Evolutionary conservation across 2,329 filamentous ascomycete genomes (phyloP).

Genomic region (Pyrenochaeta sp.): DNA sequence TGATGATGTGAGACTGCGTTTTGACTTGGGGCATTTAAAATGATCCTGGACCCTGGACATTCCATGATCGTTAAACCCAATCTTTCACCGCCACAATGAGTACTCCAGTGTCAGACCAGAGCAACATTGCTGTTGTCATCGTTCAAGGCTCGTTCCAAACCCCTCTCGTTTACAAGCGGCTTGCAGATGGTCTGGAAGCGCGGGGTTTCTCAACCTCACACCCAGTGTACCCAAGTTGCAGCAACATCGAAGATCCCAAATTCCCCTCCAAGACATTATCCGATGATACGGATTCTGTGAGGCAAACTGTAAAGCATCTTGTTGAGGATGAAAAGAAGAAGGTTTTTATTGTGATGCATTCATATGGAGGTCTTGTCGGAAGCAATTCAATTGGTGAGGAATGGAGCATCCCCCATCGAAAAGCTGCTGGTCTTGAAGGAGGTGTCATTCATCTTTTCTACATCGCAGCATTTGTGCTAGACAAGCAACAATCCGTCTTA

Average conservation of each 20-base stretch:
- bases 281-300: conserved; percentile 16
- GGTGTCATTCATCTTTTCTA: conserved; percentile 7
- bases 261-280: conserved; percentile 13
- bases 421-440: neutral
- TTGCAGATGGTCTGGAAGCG: conserved; percentile 18
- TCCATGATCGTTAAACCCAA: neutral
- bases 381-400: conserved; percentile 28
- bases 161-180: conserved; percentile 13
- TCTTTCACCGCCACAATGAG: neutral
- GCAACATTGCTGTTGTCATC: conserved; percentile 18
- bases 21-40: no score
- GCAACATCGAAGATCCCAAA: conserved; percentile 19
- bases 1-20: no score
- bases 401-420: conserved; percentile 8
- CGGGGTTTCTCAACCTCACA: conserved; percentile 24
- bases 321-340: conserved; percentile 24
- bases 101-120: neutral
- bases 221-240: conserved; percentile 20
- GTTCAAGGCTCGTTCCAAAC: conserved; percentile 37
- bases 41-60: neutral
- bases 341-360: conserved; percentile 35
- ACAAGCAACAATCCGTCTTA: neutral
- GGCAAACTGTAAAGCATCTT: neutral
- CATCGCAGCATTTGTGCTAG: conserved; percentile 8
- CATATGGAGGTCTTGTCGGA: conserved; percentile 32